Percentiles rank a stretch among this genome's conserved stretches.
Evolutionary conservation across 2,329 filamentous ascomycete genomes (phyloP).

Genomic region (Penicillium griseofulvum): DNA sequence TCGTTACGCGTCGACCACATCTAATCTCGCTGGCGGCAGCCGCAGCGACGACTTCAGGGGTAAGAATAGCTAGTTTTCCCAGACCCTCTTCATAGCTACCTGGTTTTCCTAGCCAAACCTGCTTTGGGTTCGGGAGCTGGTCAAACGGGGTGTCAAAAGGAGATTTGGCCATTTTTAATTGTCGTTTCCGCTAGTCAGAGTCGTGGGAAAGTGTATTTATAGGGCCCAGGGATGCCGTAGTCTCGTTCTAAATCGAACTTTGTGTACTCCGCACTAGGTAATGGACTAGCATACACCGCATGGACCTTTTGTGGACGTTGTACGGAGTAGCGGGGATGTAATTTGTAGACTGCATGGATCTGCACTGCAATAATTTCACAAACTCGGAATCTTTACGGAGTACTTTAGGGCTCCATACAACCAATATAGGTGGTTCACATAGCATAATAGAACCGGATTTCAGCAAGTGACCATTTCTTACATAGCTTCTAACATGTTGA

Average conservation of each 20-base stretch:
- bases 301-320: background rate
- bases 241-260: background rate
- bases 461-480: background rate
- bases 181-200: background rate
- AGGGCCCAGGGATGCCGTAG: background rate
- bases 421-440: background rate
- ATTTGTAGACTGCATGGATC: background rate
- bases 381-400: background rate
- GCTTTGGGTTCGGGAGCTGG: conserved; percentile 48
- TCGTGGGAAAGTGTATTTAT: background rate
- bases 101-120: conserved; percentile 49
- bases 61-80: conserved; percentile 52
- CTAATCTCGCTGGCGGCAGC: conserved; percentile 52
- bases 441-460: background rate
- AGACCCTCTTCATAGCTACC: conserved; percentile 53
- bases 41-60: conserved; percentile 51
- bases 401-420: background rate
- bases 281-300: background rate
- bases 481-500: background rate
- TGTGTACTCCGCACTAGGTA: background rate
- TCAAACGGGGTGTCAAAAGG: conserved; percentile 41
- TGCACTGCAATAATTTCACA: background rate
- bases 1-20: conserved; percentile 51
- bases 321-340: background rate
- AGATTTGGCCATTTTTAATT: conserved; percentile 11